A percentile compares a stretch with the other conserved stretches of the same genome.
These are phyloP conservation scores for Tetrahymena thermophila DNA, from an alignment of 73 alveolate species.

Conservation along the genomic window DNA sequence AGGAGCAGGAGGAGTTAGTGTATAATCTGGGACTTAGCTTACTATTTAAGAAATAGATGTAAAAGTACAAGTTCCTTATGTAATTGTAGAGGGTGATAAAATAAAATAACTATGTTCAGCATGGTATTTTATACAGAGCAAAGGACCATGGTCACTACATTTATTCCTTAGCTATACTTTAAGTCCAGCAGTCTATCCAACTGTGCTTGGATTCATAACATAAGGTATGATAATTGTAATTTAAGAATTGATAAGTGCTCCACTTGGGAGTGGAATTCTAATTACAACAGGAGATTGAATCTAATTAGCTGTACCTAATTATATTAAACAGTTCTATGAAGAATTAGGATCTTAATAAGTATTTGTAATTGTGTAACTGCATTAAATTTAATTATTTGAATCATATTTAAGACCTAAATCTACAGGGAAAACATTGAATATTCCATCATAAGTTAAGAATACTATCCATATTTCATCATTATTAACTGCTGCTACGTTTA, in stretches of 20 bases:
- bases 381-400: neutral
- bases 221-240: neutral
- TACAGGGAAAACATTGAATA: neutral
- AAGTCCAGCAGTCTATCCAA: neutral
- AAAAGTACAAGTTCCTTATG: neutral
- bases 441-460: neutral
- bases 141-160: neutral
- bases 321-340: neutral
- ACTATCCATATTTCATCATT: neutral
- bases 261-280: neutral
- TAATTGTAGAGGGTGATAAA: neutral
- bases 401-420: neutral
- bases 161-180: neutral
- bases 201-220: neutral
- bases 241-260: neutral
- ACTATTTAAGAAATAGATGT: neutral
- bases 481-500: neutral
- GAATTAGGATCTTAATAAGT: neutral
- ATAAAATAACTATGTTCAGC: neutral
- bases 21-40: neutral
- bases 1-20: neutral
- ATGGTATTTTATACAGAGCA: neutral
- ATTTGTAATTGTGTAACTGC: neutral
- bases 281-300: neutral
- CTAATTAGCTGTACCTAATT: neutral